Conservation (phyloP, 2,329 filamentous ascomycete species). For the Penicillium nordicum region DNA sequence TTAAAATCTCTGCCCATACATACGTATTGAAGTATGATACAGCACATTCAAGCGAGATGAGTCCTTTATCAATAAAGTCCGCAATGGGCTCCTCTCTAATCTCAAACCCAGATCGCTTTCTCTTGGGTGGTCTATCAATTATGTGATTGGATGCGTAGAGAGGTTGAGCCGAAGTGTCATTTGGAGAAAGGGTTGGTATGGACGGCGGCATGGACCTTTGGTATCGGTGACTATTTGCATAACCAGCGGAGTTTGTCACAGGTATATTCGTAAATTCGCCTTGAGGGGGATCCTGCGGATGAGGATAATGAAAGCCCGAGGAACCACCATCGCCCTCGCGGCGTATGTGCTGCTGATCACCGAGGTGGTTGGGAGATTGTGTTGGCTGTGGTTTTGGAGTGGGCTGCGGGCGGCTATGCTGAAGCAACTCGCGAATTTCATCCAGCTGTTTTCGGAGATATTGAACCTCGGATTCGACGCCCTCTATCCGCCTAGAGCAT, state of each 20-base stretch:
- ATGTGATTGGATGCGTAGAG: neutral
- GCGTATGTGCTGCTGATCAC: neutral
- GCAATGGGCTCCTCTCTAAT: slow-evolving; percentile 32
- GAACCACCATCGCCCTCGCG: slow-evolving; percentile 7
- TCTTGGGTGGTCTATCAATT: slow-evolving; percentile 18
- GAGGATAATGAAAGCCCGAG: slow-evolving; percentile 3
- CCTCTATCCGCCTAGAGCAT: slow-evolving; percentile 28
- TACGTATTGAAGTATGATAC: slow-evolving; percentile 34
- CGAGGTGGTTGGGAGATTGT: slow-evolving; percentile 2
- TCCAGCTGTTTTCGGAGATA: slow-evolving; percentile 29
- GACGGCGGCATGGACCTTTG: slow-evolving; percentile 3
- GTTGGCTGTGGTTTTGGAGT: neutral
- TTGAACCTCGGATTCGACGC: slow-evolving; percentile 33
- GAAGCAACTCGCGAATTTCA: slow-evolving; percentile 23
- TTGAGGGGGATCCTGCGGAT: neutral
- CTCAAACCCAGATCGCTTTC: slow-evolving; percentile 34
- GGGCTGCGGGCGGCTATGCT: slow-evolving; percentile 2
- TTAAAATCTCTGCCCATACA: neutral
- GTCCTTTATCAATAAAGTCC: slow-evolving; percentile 35
- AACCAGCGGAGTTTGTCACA: neutral
- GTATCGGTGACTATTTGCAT: slow-evolving; percentile 2
- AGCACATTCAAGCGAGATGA: slow-evolving; percentile 35
- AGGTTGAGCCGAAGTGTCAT: slow-evolving; percentile 6
- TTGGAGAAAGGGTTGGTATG: slow-evolving; percentile 9
- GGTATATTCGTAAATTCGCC: neutral